Conservation (phyloP, 1,139 yeast genomes). For the Geotrichum phurueaensis region DNA sequence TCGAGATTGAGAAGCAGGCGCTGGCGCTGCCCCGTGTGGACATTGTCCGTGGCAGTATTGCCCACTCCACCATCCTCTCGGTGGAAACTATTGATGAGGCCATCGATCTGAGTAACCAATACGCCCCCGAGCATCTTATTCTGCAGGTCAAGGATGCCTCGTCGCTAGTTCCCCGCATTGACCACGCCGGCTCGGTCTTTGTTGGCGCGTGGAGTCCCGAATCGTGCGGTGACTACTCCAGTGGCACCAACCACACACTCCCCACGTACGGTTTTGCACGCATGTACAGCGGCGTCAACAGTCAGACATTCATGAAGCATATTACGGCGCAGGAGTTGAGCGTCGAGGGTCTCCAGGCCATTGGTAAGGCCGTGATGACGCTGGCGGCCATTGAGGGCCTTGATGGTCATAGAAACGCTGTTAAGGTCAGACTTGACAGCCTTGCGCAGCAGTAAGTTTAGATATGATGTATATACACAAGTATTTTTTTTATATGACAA, state of each 20-base stretch:
- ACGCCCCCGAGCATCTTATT: conserved; percentile 97
- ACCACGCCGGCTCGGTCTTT: conserved; percentile 93
- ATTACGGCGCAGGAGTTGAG: conserved; percentile 89
- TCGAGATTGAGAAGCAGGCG: conserved; percentile 81
- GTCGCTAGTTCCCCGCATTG: conserved; percentile 62
- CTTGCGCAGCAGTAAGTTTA: conserved; percentile 2
- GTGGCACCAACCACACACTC: conserved; percentile 94
- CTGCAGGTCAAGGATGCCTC: conserved; percentile 78
- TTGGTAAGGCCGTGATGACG: conserved; percentile 93
- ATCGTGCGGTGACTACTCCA: conserved; percentile 96
- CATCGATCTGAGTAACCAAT: conserved; percentile 72
- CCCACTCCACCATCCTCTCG: conserved; percentile 77
- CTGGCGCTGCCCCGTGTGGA: conserved; percentile 84
- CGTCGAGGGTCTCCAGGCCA: conserved; percentile 73
- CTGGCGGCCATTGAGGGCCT: conserved; percentile 96
- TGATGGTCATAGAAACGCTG: conserved; percentile 95
- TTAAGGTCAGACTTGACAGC: conserved; percentile 83
- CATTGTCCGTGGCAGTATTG: conserved; percentile 83
- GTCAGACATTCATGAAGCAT: conserved; percentile 91
- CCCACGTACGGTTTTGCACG: conserved; percentile 98
- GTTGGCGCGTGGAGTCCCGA: conserved; percentile 97
- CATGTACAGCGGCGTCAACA: conserved; percentile 95
- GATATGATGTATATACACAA: background rate
- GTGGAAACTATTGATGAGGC: conserved; percentile 72
- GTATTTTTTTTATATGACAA: background rate